These are phyloP conservation scores for Corymbia calophylla DNA, from an alignment of 441 rosid species.

Conservation along the genomic window DNA sequence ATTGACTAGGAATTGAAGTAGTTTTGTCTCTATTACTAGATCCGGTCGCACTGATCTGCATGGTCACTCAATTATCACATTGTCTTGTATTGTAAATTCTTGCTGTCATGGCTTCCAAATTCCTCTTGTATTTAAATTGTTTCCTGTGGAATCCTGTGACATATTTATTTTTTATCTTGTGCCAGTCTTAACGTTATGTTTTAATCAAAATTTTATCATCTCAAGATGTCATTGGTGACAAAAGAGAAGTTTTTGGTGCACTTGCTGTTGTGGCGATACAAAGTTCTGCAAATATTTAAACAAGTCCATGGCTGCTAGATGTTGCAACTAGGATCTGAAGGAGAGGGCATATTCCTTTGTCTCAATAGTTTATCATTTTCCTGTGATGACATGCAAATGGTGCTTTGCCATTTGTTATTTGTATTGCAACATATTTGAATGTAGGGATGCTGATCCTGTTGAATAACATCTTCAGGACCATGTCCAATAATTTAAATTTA, in stretches of 20 bases:
- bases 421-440: not conserved
- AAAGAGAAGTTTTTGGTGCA: not conserved
- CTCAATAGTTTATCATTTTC: not conserved
- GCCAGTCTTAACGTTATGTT: not conserved
- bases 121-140: not conserved
- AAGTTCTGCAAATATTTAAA: not conserved
- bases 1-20: not conserved
- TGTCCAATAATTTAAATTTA: not conserved
- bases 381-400: not conserved
- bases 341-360: not conserved
- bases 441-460: not conserved
- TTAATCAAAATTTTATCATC: not conserved
- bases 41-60: not conserved
- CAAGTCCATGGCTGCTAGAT: not conserved
- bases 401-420: not conserved
- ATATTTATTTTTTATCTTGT: not conserved
- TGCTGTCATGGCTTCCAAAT: not conserved
- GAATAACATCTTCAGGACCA: not conserved
- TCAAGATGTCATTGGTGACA: not conserved
- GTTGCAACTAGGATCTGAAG: not conserved
- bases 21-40: not conserved
- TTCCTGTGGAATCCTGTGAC: not conserved
- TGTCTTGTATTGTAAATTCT: not conserved
- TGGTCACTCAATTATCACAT: not conserved
- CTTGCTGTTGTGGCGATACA: not conserved